These are phyloP conservation scores for Phytophthora hibernalis DNA, from an alignment of 352 stramenopile genomes.

Conservation along the genomic window DNA sequence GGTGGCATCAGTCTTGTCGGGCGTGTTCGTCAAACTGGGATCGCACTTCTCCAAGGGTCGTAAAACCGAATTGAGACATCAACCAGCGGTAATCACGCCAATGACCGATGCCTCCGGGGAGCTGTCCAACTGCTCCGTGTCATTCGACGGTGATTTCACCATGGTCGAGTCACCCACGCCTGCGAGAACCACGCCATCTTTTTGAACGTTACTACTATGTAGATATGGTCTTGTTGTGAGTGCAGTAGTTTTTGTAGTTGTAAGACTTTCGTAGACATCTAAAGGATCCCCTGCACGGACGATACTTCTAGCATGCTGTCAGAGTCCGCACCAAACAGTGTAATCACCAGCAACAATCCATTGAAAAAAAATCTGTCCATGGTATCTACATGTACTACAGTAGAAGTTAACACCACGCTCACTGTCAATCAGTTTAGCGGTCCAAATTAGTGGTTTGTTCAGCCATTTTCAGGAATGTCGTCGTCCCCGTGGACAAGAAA, in stretches of 20 bases:
- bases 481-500: no score
- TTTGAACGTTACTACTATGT: constrained; percentile 9
- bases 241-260: constrained; percentile 7
- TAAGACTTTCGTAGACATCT: neutral
- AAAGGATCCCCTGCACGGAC: no score
- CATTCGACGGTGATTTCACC: constrained; percentile 32
- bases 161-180: constrained; percentile 25
- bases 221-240: constrained; percentile 1
- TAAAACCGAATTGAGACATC: constrained; percentile 41
- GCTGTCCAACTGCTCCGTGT: constrained; percentile 16
- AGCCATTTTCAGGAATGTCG: no score
- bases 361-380: no score
- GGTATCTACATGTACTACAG: no score
- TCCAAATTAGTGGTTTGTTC: no score
- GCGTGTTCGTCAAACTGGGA: constrained; percentile 65
- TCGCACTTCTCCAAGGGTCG: constrained; percentile 56
- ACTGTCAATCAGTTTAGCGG: no score
- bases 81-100: constrained; percentile 7
- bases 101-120: constrained; percentile 26
- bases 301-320: no score
- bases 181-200: constrained; percentile 1
- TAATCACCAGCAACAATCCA: no score
- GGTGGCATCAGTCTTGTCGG: constrained; percentile 59
- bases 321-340: no score
- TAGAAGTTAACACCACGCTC: no score